Evolutionary conservation across 441 rosid species (phyloP).

Genomic region (Croton laevigatus): DNA sequence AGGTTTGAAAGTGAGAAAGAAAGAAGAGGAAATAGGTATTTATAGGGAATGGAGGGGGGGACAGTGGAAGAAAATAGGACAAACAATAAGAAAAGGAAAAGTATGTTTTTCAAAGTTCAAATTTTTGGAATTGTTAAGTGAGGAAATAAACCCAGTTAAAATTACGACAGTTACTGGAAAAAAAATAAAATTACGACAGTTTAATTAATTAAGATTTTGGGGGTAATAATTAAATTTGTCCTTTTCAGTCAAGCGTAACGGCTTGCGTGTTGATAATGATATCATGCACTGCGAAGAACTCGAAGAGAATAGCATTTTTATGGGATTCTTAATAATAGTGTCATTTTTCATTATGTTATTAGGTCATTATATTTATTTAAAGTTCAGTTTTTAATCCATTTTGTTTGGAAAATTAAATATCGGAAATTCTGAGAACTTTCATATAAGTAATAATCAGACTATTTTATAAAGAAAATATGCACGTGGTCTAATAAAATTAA

Average conservation of each 20-base stretch:
- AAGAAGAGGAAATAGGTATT: not conserved
- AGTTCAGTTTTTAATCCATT: too few relatives aligned
- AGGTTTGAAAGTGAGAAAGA: not conserved
- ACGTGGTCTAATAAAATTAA: too few relatives aligned
- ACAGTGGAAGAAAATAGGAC: not conserved
- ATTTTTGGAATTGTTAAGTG: not conserved
- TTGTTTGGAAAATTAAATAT: too few relatives aligned
- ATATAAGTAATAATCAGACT: too few relatives aligned
- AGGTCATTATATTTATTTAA: not conserved
- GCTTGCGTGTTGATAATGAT: constrained; percentile 17
- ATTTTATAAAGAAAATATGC: too few relatives aligned
- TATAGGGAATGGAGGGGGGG: not conserved
- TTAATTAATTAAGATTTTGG: too few relatives aligned
- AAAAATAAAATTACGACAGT: too few relatives aligned
- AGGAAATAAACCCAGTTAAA: too few relatives aligned
- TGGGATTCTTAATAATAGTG: constrained; percentile 13
- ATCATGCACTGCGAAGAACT: not conserved
- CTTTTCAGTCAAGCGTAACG: constrained; percentile 14
- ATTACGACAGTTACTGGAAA: too few relatives aligned
- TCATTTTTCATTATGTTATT: too few relatives aligned
- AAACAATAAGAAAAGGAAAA: not conserved
- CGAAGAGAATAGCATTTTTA: not conserved
- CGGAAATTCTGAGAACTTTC: too few relatives aligned
- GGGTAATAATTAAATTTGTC: not conserved
- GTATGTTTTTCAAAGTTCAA: constrained; percentile 10